These are phyloP conservation scores for Bryum argenteum DNA, from an alignment of 225 moss, liverwort and hornwort genomes.

Conservation along the genomic window DNA sequence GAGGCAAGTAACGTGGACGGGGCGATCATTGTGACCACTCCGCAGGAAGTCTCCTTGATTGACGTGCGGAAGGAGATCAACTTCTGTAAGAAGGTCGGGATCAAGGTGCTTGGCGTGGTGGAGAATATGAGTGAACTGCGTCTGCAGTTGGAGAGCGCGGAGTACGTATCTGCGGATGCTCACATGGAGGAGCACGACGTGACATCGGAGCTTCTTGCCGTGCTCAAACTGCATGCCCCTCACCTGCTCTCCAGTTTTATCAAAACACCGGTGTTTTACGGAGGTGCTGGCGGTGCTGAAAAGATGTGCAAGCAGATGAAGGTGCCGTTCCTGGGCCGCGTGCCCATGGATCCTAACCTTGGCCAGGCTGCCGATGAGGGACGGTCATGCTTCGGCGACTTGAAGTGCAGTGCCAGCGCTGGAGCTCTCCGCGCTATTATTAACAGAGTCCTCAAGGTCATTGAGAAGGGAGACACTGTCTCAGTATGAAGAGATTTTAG, in stretches of 20 bases:
- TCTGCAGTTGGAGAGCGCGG: slow-evolving; percentile 68
- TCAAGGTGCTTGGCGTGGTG: slow-evolving; percentile 91
- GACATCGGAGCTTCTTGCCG: slow-evolving; percentile 64
- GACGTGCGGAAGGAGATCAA: slow-evolving; percentile 97
- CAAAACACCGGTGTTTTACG: slow-evolving; percentile 71
- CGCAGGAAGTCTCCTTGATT: slow-evolving; percentile 93
- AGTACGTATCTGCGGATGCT: slow-evolving; percentile 57
- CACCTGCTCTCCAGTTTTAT: slow-evolving; percentile 67
- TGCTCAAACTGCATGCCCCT: slow-evolving; percentile 72
- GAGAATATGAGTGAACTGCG: slow-evolving; percentile 97
- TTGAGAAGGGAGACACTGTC: slow-evolving; percentile 41
- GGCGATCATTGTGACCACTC: slow-evolving; percentile 82
- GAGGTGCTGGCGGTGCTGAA: slow-evolving; percentile 82
- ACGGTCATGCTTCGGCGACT: slow-evolving; percentile 77
- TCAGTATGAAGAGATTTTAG: slow-evolving; percentile 23
- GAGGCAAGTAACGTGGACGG: slow-evolving; percentile 87
- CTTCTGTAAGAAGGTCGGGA: slow-evolving; percentile 91
- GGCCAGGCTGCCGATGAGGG: slow-evolving; percentile 96
- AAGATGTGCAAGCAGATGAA: slow-evolving; percentile 96
- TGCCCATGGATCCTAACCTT: slow-evolving; percentile 91
- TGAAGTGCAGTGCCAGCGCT: slow-evolving; percentile 76
- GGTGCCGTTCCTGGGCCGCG: slow-evolving; percentile 85
- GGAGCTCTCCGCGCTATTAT: slow-evolving; percentile 74
- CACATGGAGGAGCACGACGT: slow-evolving; percentile 84
- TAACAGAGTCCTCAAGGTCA: slow-evolving; percentile 59